phyloP scores from a whole-genome alignment of 2,329 filamentous ascomycete species.

The Graphilbum sp. region DNA sequence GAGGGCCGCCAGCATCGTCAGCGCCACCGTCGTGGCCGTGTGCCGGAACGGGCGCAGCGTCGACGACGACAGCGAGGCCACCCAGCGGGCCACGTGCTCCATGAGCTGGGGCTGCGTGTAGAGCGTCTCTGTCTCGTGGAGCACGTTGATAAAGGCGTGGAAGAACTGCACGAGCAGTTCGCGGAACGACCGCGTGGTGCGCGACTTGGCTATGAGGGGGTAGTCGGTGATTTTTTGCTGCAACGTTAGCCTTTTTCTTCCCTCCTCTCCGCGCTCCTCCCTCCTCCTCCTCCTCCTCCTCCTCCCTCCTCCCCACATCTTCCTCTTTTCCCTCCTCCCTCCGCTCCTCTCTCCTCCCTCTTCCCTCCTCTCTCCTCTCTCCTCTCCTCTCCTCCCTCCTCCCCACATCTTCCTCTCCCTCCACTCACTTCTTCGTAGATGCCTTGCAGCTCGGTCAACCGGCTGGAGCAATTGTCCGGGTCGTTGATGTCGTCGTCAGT shows the following conservation, averaged over 20 bases:
- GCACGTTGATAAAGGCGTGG: constrained; percentile 53
- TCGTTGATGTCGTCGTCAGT: constrained; percentile 75
- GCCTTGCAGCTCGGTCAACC: constrained; percentile 70
- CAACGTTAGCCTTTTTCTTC: constrained; percentile 8
- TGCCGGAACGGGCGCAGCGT: constrained; percentile 81
- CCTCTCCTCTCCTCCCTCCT: not conserved
- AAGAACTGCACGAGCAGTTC: constrained; percentile 67
- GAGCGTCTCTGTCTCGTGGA: constrained; percentile 68
- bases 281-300: no score
- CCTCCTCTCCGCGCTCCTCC: not conserved
- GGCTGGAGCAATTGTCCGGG: constrained; percentile 67
- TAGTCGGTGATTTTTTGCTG: constrained; percentile 74
- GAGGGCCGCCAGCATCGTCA: constrained; percentile 64
- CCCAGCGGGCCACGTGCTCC: constrained; percentile 81
- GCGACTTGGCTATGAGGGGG: constrained; percentile 70
- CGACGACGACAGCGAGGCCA: constrained; percentile 80
- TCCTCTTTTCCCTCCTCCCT: not conserved
- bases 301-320: not conserved
- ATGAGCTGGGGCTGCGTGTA: constrained; percentile 64
- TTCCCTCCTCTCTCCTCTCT: not conserved
- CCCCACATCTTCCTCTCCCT: not conserved
- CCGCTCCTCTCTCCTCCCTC: constrained; percentile 2
- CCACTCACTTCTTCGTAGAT: constrained; percentile 59
- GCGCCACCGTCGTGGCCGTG: constrained; percentile 72
- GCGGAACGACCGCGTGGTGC: constrained; percentile 62